Conservation (phyloP, 495 filamentous ascomycete species). For the Xylaria scruposa region DNA sequence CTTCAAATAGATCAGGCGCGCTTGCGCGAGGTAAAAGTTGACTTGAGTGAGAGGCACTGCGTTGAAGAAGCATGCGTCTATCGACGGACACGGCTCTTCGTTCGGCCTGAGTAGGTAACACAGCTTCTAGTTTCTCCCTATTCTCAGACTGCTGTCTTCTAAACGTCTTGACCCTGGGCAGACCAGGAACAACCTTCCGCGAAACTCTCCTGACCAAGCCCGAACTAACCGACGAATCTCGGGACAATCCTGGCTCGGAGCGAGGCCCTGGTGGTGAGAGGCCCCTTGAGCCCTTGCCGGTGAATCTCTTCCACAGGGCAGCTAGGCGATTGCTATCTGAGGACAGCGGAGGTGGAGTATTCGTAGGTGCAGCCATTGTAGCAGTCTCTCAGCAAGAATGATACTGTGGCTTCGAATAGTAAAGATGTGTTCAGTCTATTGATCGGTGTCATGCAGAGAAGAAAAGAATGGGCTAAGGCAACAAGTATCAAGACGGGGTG, state of each 20-base stretch:
- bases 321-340: slow-evolving; percentile 37
- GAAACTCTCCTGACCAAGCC: slow-evolving; percentile 64
- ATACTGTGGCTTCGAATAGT: slow-evolving; percentile 15
- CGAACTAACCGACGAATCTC: slow-evolving; percentile 42
- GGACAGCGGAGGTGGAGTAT: slow-evolving; percentile 25
- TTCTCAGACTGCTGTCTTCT: slow-evolving; percentile 81
- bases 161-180: slow-evolving; percentile 78
- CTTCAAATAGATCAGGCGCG: slow-evolving; percentile 50
- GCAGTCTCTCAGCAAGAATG: slow-evolving; percentile 11
- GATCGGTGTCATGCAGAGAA: slow-evolving; percentile 16
- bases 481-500: slow-evolving; percentile 19
- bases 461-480: slow-evolving; percentile 18
- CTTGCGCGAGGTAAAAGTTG: slow-evolving; percentile 47
- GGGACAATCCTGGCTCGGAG: slow-evolving; percentile 38
- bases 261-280: slow-evolving; percentile 28
- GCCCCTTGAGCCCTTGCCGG: slow-evolving; percentile 38
- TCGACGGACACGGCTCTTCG: slow-evolving; percentile 78
- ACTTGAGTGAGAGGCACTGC: slow-evolving; percentile 41
- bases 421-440: slow-evolving; percentile 13
- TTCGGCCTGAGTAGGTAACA: slow-evolving; percentile 64
- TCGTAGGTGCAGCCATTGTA: slow-evolving; percentile 21
- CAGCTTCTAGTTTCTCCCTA: slow-evolving; percentile 72
- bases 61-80: slow-evolving; percentile 56
- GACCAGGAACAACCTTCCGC: slow-evolving; percentile 75
- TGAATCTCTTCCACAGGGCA: slow-evolving; percentile 42